These are phyloP conservation scores for Metschnikowia lachancei DNA, from an alignment of 805 yeast species.

Conservation along the genomic window DNA sequence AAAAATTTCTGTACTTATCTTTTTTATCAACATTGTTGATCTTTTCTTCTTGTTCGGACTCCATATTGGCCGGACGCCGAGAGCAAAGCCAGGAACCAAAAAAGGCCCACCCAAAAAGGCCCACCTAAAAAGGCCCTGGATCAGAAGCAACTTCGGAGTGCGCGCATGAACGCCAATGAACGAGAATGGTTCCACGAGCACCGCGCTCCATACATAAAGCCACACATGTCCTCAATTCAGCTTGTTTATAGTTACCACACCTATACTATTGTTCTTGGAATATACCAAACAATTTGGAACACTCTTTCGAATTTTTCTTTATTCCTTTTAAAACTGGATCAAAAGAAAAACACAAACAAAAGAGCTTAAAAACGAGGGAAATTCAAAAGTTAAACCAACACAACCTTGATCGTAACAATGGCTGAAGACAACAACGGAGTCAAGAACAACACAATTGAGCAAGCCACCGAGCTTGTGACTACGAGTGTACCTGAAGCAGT, in stretches of 20 bases:
- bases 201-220: slow-evolving; percentile 2
- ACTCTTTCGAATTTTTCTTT: not conserved
- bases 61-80: no score
- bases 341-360: no score
- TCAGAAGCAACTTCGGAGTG: not conserved
- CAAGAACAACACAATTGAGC: slow-evolving; percentile 3
- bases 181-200: not conserved
- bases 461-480: slow-evolving; percentile 6
- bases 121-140: no score
- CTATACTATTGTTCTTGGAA: no score
- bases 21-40: no score
- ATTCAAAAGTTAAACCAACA: no score
- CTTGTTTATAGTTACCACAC: no score
- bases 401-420: not conserved
- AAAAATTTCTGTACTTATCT: no score
- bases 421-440: slow-evolving; percentile 3
- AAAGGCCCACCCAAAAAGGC: no score
- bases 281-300: not conserved
- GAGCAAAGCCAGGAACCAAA: no score
- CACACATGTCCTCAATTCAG: not conserved
- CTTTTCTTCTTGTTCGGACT: no score
- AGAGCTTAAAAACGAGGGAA: no score
- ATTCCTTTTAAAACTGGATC: not conserved
- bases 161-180: not conserved
- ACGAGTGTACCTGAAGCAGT: slow-evolving; percentile 5